phyloP scores from a whole-genome alignment of 148 eudicot species.

The Camellia sinensis region DNA sequence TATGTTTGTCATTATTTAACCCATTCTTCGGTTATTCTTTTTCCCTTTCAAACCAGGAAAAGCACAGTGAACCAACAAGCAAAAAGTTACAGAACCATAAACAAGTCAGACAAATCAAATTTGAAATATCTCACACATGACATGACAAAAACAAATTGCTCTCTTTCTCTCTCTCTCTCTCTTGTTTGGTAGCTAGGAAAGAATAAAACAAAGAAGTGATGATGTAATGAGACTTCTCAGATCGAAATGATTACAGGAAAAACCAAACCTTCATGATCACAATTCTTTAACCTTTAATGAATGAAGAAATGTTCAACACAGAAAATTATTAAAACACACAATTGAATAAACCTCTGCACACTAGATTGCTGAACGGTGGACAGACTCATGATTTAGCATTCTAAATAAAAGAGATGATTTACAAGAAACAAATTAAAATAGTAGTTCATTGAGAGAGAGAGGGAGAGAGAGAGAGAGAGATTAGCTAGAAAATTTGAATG shows the following conservation, averaged over 20 bases:
- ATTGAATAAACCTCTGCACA: background rate
- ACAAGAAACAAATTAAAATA: background rate
- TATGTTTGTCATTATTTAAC: no score
- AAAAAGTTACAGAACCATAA: background rate
- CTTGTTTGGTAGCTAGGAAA: background rate
- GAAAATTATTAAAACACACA: background rate
- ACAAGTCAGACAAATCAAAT: background rate
- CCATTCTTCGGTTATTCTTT: background rate
- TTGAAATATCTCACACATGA: background rate
- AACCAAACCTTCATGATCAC: background rate
- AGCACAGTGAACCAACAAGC: background rate
- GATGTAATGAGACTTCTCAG: background rate
- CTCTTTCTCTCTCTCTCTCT: background rate
- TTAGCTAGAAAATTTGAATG: background rate
- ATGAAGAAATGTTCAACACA: constrained; percentile 15
- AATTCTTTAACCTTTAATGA: background rate
- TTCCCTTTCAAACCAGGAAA: background rate
- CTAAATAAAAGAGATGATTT: background rate
- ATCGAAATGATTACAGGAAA: background rate
- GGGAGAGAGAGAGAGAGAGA: background rate
- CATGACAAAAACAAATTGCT: background rate
- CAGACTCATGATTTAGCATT: constrained; percentile 9
- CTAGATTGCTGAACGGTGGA: constrained; percentile 5
- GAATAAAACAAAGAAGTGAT: no score
- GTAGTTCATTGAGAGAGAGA: background rate